phyloP scores from a whole-genome alignment of 805 yeast species.

The Yarrowia sp. region DNA sequence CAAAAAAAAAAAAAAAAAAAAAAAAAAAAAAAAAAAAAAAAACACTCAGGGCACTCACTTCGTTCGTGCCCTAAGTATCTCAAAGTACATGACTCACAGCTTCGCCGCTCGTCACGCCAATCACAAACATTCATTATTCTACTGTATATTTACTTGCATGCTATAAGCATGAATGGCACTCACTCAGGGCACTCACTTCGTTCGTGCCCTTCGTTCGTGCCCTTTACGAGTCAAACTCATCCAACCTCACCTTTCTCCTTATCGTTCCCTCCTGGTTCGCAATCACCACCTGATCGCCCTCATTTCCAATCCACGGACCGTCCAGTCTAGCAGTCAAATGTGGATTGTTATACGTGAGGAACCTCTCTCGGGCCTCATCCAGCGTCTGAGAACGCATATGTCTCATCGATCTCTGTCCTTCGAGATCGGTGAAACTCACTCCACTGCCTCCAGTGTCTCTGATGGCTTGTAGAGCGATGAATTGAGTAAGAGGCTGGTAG shows the following conservation, averaged over 20 bases:
- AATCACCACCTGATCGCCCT: slow-evolving; percentile 52
- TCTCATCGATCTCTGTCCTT: slow-evolving; percentile 1
- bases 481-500: slow-evolving; percentile 75
- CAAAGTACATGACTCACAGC: too few relatives aligned
- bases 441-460: slow-evolving; percentile 13
- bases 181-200: too few relatives aligned
- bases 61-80: too few relatives aligned
- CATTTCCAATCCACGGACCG: slow-evolving; percentile 78
- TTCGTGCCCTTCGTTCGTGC: too few relatives aligned
- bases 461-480: slow-evolving; percentile 84
- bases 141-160: too few relatives aligned
- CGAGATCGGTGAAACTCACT: slow-evolving; percentile 22
- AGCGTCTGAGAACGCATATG: slow-evolving; percentile 50
- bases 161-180: too few relatives aligned
- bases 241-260: slow-evolving; percentile 41
- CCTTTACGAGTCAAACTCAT: slow-evolving; percentile 44
- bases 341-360: slow-evolving; percentile 76
- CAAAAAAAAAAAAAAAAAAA: too few relatives aligned
- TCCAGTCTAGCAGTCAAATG: slow-evolving; percentile 65
- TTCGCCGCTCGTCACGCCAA: too few relatives aligned
- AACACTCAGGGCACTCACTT: too few relatives aligned
- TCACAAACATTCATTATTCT: too few relatives aligned
- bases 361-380: slow-evolving; percentile 73
- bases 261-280: slow-evolving; percentile 47
- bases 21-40: too few relatives aligned